Evolutionary conservation across 768 basidiomycete genomes (phyloP), one percentile per base, ranked within the genome.

Genomic region (Suillus luteus): DNA sequence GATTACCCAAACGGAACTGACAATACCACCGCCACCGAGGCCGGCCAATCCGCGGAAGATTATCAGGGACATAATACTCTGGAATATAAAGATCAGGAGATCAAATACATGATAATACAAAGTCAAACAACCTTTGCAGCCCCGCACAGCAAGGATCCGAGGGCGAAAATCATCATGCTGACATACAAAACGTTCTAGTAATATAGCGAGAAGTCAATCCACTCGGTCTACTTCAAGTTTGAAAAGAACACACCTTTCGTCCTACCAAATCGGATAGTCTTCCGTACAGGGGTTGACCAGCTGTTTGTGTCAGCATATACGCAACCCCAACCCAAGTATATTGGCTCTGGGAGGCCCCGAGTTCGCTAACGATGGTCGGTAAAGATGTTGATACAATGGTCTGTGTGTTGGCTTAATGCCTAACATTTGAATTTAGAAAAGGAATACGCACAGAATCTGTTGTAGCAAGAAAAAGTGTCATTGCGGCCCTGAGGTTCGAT

Each of bases 251-350:
- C 49, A 92, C 93, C 83, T 89, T 93, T 55, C 92, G 83, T 37
- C 93, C 93, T 60, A 89, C 77, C 49, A 93, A 82, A 75, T 93
- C 91, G 60, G 92, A 92, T 46, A 94, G 75, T 69, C 85, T 85
- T 60, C 90, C 92, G 70, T 93, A 94, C 31, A 95, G 76, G 37
- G 92, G 92, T 70, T 95, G 92, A 65, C 88, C 88, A 33, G 90
- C 91, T 1, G 92, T 94, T 70, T 94, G 92, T 1, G 92, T 92
- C 63, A 94, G 83, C 84, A 94, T 85, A 70, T 95, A 95, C 17
- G 90, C 83, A 38, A 92, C 89, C 19, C 87, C 90, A 58, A 95
- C 90, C 93, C 93, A 95, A 27, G 89, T 91, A 71, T 93, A 95
- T 70, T 93, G 86, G 60, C 78, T 83, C 62, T 86, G 83, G 38